phyloP scores from a whole-genome alignment of 306 rosid genomes.

The Quercus robur region DNA sequence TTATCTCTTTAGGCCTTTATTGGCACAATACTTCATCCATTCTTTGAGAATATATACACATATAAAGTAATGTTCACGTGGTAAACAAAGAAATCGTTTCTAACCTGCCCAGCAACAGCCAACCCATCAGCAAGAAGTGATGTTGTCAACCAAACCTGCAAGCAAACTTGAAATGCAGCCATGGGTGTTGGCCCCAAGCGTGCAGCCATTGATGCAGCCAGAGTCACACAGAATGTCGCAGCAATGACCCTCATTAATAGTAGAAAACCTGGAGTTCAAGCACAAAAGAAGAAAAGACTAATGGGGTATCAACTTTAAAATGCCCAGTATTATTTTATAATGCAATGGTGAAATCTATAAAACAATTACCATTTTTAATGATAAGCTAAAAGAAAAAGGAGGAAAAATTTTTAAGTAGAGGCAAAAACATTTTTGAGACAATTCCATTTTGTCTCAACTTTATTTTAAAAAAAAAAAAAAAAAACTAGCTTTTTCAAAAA shows the following conservation, averaged over 20 bases:
- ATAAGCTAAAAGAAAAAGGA: not conserved
- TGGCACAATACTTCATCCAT: not conserved
- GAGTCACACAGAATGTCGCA: conserved; percentile 91
- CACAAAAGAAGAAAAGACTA: conserved; percentile 14
- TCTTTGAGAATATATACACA: not conserved
- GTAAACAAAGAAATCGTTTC: conserved; percentile 12
- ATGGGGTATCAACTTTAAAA: conserved; percentile 15
- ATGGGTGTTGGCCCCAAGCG: conserved; percentile 78
- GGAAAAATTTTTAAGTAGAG: not conserved
- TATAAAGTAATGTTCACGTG: not conserved
- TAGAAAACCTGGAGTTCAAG: conserved; percentile 61
- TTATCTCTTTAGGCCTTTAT: not conserved
- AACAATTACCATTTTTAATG: not conserved
- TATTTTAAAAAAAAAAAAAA: no score
- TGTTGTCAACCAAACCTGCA: conserved; percentile 91
- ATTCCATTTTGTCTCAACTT: not conserved
- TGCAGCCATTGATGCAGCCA: conserved; percentile 90
- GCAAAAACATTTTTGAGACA: not conserved
- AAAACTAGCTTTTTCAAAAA: no score
- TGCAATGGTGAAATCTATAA: not conserved
- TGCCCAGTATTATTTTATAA: not conserved
- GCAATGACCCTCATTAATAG: conserved; percentile 90
- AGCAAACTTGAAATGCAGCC: conserved; percentile 98
- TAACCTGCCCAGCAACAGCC: conserved; percentile 97
- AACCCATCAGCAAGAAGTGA: conserved; percentile 96